These are phyloP conservation scores for Eucalyptus pauciflora DNA, from an alignment of 345 rosid genomes.

Conservation along the genomic window DNA sequence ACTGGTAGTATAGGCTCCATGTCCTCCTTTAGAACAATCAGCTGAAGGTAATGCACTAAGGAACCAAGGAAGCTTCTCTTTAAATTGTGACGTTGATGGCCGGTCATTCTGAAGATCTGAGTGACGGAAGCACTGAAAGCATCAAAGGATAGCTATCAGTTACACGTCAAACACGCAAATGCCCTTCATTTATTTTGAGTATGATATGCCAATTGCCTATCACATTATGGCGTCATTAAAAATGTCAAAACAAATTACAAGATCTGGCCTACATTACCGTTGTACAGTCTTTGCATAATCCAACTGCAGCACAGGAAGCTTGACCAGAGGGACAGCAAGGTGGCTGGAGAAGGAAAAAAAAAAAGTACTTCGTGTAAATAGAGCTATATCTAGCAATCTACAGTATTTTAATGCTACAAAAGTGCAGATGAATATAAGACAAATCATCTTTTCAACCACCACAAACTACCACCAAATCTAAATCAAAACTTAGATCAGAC, in stretches of 20 bases:
- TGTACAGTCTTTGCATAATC: constrained; percentile 90
- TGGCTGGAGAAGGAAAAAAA: constrained; percentile 32
- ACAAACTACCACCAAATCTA: neutral
- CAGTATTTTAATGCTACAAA: neutral
- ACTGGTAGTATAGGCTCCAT: constrained; percentile 91
- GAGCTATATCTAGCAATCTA: neutral
- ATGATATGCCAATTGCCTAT: neutral
- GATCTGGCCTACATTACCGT: constrained; percentile 43
- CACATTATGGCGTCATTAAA: neutral
- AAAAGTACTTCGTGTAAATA: neutral
- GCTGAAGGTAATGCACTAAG: constrained; percentile 89
- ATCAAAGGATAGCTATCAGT: neutral
- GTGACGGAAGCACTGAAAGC: constrained; percentile 83
- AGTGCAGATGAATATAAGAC: neutral
- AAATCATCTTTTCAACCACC: neutral
- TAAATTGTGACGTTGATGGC: constrained; percentile 77
- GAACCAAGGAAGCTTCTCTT: constrained; percentile 96
- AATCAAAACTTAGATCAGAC: neutral
- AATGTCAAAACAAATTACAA: neutral
- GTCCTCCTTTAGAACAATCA: constrained; percentile 98
- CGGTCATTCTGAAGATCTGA: constrained; percentile 78
- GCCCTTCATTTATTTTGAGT: neutral
- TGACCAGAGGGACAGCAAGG: constrained; percentile 72
- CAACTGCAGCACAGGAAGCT: constrained; percentile 50
- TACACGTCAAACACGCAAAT: neutral